Percentiles rank a stretch among this genome's conserved stretches.
These are phyloP conservation scores for Cladorrhinum sp. DNA, from an alignment of 2,329 filamentous ascomycete genomes.

Conservation along the genomic window DNA sequence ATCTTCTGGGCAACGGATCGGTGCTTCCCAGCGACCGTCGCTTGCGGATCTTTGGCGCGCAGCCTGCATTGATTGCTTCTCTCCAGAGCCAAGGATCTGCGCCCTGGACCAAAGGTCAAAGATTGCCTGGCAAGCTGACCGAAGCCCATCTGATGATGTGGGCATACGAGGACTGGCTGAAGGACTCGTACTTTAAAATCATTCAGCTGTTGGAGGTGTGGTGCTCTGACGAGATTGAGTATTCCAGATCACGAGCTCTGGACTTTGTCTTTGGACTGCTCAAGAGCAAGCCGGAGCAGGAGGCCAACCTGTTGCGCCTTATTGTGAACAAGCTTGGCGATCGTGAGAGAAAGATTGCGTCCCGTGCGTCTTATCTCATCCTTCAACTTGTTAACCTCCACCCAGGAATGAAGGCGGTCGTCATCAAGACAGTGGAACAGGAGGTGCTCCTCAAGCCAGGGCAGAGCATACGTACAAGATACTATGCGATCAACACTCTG, in stretches of 20 bases:
- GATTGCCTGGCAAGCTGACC: slow-evolving; percentile 70
- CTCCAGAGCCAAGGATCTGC: slow-evolving; percentile 59
- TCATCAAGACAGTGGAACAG: slow-evolving; percentile 80
- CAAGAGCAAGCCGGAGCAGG: slow-evolving; percentile 95
- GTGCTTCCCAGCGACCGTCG: slow-evolving; percentile 80
- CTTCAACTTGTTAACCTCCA: slow-evolving; percentile 86
- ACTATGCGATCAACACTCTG: slow-evolving; percentile 93
- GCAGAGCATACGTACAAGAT: slow-evolving; percentile 84
- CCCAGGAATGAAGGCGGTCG: slow-evolving; percentile 87
- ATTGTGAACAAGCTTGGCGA: slow-evolving; percentile 97
- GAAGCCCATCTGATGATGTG: slow-evolving; percentile 78
- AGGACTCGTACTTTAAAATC: slow-evolving; percentile 88
- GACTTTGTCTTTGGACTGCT: slow-evolving; percentile 89
- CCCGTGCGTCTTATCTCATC: slow-evolving; percentile 87
- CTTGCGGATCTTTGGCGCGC: slow-evolving; percentile 72
- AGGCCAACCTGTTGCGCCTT: slow-evolving; percentile 85
- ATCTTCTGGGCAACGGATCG: slow-evolving; percentile 86
- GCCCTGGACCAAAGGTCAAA: slow-evolving; percentile 65
- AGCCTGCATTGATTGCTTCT: slow-evolving; percentile 70
- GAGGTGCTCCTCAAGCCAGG: slow-evolving; percentile 84
- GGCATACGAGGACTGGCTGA: slow-evolving; percentile 94
- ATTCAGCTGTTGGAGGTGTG: slow-evolving; percentile 87
- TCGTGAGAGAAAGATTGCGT: slow-evolving; percentile 91
- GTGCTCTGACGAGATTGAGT: slow-evolving; percentile 94
- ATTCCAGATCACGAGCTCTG: slow-evolving; percentile 80